Conservation (phyloP, 1,139 yeast genomes). For the Sugiyamaella neomexicana region DNA sequence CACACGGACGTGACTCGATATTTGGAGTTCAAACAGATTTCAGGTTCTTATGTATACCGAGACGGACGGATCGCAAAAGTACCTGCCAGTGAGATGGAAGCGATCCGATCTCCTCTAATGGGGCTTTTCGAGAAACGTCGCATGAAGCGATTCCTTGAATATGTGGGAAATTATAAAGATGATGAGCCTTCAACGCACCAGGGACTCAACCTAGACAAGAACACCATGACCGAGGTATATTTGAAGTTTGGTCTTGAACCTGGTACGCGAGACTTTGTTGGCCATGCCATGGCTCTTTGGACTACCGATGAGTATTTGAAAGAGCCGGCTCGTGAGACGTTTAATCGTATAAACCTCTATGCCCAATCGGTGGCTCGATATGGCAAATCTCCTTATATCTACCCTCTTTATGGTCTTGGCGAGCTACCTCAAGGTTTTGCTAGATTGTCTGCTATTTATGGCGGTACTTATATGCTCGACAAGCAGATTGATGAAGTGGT, state of each 20-base stretch:
- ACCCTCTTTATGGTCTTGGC: conserved; percentile 95
- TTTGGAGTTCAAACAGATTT: conserved; percentile 92
- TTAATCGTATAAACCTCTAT: conserved; percentile 81
- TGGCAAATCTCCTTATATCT: conserved; percentile 95
- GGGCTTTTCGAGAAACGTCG: conserved; percentile 96
- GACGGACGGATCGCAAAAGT: conserved; percentile 91
- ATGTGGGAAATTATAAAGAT: conserved; percentile 78
- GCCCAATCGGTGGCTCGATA: conserved; percentile 90
- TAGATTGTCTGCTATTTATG: conserved; percentile 92
- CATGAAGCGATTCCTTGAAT: conserved; percentile 88
- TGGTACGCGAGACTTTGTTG: conserved; percentile 94
- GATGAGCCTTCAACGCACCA: conserved; percentile 80
- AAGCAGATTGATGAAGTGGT: conserved; percentile 90
- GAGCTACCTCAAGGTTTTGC: conserved; percentile 99
- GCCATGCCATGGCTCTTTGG: conserved; percentile 98
- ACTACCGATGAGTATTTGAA: conserved; percentile 85
- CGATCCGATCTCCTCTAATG: conserved; percentile 87
- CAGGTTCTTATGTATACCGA: conserved; percentile 92
- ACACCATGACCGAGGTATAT: conserved; percentile 91
- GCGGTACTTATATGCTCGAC: conserved; percentile 98
- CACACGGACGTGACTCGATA: conserved; percentile 96
- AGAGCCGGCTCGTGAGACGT: conserved; percentile 90
- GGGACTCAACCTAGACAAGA: conserved; percentile 75
- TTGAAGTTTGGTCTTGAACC: conserved; percentile 86
- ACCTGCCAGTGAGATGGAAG: conserved; percentile 89